phyloP scores from a whole-genome alignment of 306 rosid genomes.

The Mimosa pudica region DNA sequence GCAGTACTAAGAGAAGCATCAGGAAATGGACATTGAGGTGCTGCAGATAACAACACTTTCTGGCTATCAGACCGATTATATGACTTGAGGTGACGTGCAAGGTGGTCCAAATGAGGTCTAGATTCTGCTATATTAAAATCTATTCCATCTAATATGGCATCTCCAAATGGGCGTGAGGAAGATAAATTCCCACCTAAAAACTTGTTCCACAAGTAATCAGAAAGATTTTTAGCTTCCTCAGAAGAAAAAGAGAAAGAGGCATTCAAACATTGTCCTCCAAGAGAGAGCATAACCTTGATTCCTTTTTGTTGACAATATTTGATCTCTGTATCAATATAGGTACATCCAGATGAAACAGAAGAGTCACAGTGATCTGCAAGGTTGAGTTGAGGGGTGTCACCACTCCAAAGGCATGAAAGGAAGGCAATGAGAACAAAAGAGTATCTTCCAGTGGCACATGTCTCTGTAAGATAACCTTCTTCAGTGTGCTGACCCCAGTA shows the following conservation, averaged over 20 bases:
- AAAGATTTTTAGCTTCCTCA: constrained; percentile 20
- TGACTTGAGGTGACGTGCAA: constrained; percentile 41
- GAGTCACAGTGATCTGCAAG: constrained; percentile 31
- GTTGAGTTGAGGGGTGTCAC: background rate
- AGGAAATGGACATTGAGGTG: constrained; percentile 63
- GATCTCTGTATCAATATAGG: background rate
- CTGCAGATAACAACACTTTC: constrained; percentile 48
- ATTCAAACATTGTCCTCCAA: constrained; percentile 23
- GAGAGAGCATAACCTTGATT: constrained; percentile 35
- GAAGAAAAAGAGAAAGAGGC: constrained; percentile 12
- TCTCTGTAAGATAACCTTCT: constrained; percentile 30
- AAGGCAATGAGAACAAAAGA: constrained; percentile 15
- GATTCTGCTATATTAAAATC: constrained; percentile 17
- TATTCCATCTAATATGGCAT: constrained; percentile 38
- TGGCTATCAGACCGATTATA: background rate
- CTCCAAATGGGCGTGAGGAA: constrained; percentile 35
- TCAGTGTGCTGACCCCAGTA: constrained; percentile 34
- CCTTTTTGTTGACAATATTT: constrained; percentile 31
- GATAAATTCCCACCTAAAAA: constrained; percentile 36
- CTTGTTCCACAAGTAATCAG: constrained; percentile 37
- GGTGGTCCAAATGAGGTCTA: background rate
- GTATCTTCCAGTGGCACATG: constrained; percentile 33
- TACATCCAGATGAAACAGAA: background rate
- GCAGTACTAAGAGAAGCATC: constrained; percentile 33
- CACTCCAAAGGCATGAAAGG: constrained; percentile 27